Evolutionary conservation across 495 filamentous ascomycete genomes (phyloP), one percentile per base, ranked within the genome.

Genomic region (Penicillium angulare): DNA sequence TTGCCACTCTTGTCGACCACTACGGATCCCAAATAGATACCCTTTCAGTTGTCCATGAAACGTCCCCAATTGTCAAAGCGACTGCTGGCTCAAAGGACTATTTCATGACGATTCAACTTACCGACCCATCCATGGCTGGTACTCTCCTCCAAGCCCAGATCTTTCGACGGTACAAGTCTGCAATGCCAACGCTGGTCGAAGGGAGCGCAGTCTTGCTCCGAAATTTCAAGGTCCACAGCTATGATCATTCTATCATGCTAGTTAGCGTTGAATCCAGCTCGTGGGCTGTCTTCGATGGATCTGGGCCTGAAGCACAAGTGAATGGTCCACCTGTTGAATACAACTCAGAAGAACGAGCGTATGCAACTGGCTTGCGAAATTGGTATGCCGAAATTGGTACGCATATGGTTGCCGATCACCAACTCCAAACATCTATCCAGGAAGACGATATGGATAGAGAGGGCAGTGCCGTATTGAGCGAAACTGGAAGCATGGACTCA

Each of bases 191-290:
- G 5, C 73, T 89, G 20, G 70, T 74, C 3, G 76, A 78, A 13
- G 93, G 93, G 7, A 86, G 93, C 55, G 82, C 85, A 2, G 74
- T 96, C 17, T 65, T 98, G 31, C 76, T 98, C 10, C 79, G 86
- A 5, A 76, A 84, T 33, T 90, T 97, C 58, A 79, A 77, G 46
- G 88, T 95, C 12, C 63, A 73, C 47, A 78, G 65, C 52, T 69
- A 71, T 44, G 60, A 78, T 23, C 68, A 67, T 52, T 65, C 65
- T 6, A 57, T 78, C 29, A 69, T 69, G 21, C 72, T 82, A 6
- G 61, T 80, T 27, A 81, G 75, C 49, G 67, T 65, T 1, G 61
- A 73, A 22, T 71, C 72, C 31, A 80, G 77, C 27, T 72, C 79
- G 20, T 95, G 89, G 88, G 87, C 83, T 4, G 81, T 92, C 1